Percentiles rank a stretch among this genome's conserved stretches.
phyloP scores from a whole-genome alignment of 345 rosid species.

The Chamaenerion angustifolium region DNA sequence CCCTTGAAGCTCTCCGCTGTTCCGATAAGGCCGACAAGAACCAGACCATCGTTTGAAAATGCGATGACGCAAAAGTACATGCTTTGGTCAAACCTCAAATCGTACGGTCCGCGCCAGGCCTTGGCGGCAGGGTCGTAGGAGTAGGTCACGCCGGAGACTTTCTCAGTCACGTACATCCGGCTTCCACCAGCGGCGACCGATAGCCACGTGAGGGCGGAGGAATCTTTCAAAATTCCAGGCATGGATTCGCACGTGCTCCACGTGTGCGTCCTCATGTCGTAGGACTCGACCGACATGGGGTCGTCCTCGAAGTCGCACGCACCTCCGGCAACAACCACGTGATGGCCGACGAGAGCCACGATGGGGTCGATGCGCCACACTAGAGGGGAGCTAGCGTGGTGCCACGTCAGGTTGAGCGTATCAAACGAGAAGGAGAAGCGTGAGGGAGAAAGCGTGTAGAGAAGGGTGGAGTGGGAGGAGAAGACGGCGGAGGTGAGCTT shows the following conservation, averaged over 20 bases:
- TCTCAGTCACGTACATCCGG: constrained; percentile 45
- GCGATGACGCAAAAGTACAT: constrained; percentile 22
- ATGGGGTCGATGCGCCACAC: constrained; percentile 66
- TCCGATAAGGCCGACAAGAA: constrained; percentile 36
- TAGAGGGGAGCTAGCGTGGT: constrained; percentile 34
- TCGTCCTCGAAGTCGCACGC: constrained; percentile 55
- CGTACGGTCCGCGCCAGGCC: constrained; percentile 42
- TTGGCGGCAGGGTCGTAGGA: constrained; percentile 30
- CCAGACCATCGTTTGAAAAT: constrained; percentile 18
- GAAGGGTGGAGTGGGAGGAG: constrained; percentile 50
- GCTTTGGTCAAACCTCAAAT: constrained; percentile 18
- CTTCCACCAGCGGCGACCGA: constrained; percentile 26
- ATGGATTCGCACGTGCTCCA: constrained; percentile 53
- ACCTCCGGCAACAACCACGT: constrained; percentile 51
- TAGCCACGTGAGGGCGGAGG: constrained; percentile 49
- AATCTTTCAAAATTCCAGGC: constrained; percentile 36
- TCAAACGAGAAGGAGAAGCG: constrained; percentile 52
- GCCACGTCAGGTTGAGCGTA: constrained; percentile 58
- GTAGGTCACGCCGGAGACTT: constrained; percentile 30
- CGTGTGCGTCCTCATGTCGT: constrained; percentile 17
- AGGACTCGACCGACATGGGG: constrained; percentile 50
- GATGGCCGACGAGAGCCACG: constrained; percentile 38
- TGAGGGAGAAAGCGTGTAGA: constrained; percentile 44
- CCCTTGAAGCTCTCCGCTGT: constrained; percentile 18
- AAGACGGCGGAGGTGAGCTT: constrained; percentile 21